A percentile compares a stretch with the other conserved stretches of the same genome.
Conservation (phyloP, 257 asterid genomes). For the Gentiana straminea region DNA sequence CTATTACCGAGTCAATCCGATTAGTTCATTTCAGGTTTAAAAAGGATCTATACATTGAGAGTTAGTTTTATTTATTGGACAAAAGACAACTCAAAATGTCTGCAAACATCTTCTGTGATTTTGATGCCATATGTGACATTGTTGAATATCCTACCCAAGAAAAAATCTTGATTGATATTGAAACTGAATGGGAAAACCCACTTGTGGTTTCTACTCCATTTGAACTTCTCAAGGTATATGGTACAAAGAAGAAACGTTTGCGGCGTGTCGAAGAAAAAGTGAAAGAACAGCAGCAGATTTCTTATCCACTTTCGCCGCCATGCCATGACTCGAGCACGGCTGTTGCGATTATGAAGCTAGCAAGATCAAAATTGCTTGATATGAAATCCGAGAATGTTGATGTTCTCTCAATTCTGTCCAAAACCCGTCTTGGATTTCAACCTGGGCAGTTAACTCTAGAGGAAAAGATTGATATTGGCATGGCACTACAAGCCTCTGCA, state of each 20-base stretch:
- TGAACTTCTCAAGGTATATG: neutral
- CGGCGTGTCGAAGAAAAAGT: neutral
- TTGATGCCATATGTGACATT: too few species aligned
- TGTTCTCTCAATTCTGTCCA: neutral
- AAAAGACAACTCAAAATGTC: too few species aligned
- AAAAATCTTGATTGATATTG: neutral
- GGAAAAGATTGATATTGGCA: constrained; percentile 23
- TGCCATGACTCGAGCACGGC: neutral
- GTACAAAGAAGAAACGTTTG: neutral
- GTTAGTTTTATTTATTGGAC: too few species aligned
- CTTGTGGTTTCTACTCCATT: neutral
- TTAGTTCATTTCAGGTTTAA: too few species aligned
- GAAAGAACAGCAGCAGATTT: neutral
- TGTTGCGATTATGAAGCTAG: neutral
- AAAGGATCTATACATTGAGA: too few species aligned
- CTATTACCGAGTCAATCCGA: too few species aligned
- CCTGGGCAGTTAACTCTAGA: constrained; percentile 15
- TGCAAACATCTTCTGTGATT: neutral
- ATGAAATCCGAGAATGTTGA: neutral
- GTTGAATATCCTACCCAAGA: too few species aligned
- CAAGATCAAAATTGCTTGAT: constrained; percentile 5
- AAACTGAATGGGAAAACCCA: neutral
- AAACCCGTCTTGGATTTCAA: neutral
- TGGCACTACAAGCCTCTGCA: constrained; percentile 30
- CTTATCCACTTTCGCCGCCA: neutral